Conservation (phyloP, 2,329 filamentous ascomycete genomes). For the Cytospora chrysosperma region DNA sequence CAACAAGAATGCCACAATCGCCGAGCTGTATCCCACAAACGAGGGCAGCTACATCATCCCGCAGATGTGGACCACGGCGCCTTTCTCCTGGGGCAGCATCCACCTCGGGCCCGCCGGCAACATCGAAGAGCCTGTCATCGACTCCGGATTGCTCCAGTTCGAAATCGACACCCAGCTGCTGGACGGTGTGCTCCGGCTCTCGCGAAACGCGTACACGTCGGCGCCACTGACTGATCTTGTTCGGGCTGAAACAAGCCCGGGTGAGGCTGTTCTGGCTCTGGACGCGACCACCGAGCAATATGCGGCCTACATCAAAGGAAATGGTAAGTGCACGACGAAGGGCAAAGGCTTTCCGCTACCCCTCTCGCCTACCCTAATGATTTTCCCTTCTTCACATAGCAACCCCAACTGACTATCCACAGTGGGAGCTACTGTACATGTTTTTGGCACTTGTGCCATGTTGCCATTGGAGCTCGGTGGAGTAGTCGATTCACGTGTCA, state of each 20-base stretch:
- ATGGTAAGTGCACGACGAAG: background rate
- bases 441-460: conserved; percentile 1
- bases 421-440: too few species aligned
- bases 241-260: background rate
- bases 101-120: background rate
- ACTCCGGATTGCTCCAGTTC: background rate
- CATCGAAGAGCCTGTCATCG: background rate
- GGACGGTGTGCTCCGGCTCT: background rate
- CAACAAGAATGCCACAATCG: background rate
- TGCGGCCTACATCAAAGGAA: background rate
- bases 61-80: conserved; percentile 35
- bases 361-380: too few species aligned
- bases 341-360: too few species aligned
- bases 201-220: background rate
- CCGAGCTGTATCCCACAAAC: conserved; percentile 34
- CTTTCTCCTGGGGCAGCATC: conserved; percentile 6
- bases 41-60: conserved; percentile 35
- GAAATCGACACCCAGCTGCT: background rate
- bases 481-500: conserved; percentile 1
- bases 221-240: conserved; percentile 1
- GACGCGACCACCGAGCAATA: background rate
- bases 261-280: background rate
- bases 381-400: too few species aligned
- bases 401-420: too few species aligned
- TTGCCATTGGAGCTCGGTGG: conserved; percentile 1